Conservation (phyloP, 169 alveolate species). For the Plasmodium relictum region DNA sequence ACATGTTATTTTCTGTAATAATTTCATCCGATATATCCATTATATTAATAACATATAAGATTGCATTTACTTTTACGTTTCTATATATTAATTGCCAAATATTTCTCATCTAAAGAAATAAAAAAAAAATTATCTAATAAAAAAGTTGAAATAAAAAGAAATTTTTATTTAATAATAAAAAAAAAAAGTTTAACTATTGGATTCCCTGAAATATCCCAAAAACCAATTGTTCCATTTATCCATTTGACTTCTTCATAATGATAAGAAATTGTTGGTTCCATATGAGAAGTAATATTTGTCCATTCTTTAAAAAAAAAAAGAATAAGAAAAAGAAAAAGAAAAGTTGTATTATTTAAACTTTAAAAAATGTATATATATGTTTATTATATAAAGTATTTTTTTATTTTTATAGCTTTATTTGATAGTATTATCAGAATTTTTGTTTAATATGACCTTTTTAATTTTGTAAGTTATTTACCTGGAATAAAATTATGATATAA, state of each 20-base stretch:
- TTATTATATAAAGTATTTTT: neutral
- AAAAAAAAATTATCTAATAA: neutral
- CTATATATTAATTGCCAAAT: conserved; percentile 70
- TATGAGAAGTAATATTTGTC: conserved; percentile 53
- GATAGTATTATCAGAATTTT: neutral
- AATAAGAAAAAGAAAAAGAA: neutral
- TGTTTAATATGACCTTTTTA: neutral
- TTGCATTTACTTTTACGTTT: conserved; percentile 67
- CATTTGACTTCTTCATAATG: conserved; percentile 71
- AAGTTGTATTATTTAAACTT: neutral
- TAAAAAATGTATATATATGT: neutral
- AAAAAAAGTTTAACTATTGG: conserved; percentile 31
- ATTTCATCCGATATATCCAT: conserved; percentile 77
- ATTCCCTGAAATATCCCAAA: conserved; percentile 76
- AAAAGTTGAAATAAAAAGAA: neutral
- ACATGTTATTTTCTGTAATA: conserved; percentile 36
- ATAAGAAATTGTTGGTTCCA: conserved; percentile 76
- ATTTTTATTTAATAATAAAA: neutral
- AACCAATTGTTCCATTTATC: conserved; percentile 68
- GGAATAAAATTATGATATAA: conserved; percentile 75
- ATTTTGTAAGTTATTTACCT: conserved; percentile 19
- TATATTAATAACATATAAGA: conserved; percentile 66
- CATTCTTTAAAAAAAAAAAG: conserved; percentile 64
- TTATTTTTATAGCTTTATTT: neutral
- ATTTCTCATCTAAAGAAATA: conserved; percentile 50